Conservation (phyloP, 78 protist genomes). For the Mantamonas sphyraenae region DNA sequence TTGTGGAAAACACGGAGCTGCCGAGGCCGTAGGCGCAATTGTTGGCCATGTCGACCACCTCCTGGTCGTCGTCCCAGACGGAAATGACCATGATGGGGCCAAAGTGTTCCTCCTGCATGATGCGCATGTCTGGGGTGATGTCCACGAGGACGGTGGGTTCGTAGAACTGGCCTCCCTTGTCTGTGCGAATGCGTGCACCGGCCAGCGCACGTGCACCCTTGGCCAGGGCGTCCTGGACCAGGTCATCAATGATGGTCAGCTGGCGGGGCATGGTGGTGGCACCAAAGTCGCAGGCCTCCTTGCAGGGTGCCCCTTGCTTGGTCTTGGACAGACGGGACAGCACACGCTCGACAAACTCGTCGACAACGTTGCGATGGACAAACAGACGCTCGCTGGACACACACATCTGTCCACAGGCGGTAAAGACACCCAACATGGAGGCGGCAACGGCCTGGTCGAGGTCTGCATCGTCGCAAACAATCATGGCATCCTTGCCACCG, state of each 20-base stretch:
- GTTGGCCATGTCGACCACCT: conserved; percentile 34
- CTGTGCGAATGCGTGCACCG: conserved; percentile 33
- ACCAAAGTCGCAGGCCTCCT: conserved; percentile 48
- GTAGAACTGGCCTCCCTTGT: conserved; percentile 23
- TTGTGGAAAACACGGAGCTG: conserved; percentile 42
- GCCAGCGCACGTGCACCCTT: conserved; percentile 54
- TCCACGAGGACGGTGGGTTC: conserved; percentile 48
- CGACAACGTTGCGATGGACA: conserved; percentile 41
- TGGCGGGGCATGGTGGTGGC: conserved; percentile 68
- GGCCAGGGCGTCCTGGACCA: conserved; percentile 42
- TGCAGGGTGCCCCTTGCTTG: conserved; percentile 46
- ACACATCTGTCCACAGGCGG: conserved; percentile 48
- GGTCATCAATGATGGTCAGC: conserved; percentile 39
- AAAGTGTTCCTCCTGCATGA: conserved; percentile 41
- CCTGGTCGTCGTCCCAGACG: conserved; percentile 25
- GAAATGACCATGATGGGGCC: conserved; percentile 39
- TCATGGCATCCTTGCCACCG: conserved; percentile 60
- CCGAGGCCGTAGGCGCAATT: conserved; percentile 58
- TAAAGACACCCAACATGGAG: conserved; percentile 9
- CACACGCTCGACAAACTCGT: conserved; percentile 31
- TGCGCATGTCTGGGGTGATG: conserved; percentile 39
- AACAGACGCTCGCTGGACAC: conserved; percentile 43
- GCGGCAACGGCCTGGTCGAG: conserved; percentile 38
- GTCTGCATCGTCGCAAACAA: conserved; percentile 46
- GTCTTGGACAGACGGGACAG: conserved; percentile 12